A percentile compares a stretch with the other conserved stretches of the same genome.
Conservation (phyloP, 257 asterid genomes). For the Solanum chiquidenum region DNA sequence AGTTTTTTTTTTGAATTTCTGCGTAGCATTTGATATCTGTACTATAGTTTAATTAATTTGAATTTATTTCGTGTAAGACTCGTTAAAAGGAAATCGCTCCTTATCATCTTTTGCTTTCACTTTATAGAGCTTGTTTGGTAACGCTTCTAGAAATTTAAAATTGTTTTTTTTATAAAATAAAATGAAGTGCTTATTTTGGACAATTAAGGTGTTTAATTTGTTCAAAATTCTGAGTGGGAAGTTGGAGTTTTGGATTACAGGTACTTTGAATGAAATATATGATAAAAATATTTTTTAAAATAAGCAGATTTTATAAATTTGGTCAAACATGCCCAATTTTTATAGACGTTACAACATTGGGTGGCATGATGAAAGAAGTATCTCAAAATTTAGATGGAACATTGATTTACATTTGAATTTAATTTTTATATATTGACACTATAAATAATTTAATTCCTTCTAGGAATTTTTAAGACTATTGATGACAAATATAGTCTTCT, state of each 20-base stretch:
- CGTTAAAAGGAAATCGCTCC: not conserved
- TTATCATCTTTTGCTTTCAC: not conserved
- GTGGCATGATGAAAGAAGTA: not conserved
- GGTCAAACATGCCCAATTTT: not conserved
- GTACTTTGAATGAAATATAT: not conserved
- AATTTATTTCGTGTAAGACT: not conserved
- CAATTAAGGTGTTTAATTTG: not conserved
- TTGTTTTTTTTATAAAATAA: not conserved
- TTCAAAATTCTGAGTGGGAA: not conserved
- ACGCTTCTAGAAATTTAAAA: not conserved
- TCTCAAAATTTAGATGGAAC: not conserved
- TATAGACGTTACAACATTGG: not conserved
- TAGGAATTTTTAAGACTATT: not conserved
- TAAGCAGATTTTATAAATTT: not conserved
- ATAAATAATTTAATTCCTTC: not conserved
- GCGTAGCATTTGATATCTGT: fast-evolving
- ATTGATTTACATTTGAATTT: not conserved
- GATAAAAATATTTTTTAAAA: not conserved
- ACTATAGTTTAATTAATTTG: not conserved
- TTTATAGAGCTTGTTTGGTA: not conserved
- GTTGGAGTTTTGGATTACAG: not conserved
- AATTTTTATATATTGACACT: not conserved
- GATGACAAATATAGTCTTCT: not conserved
- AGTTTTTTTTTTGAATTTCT: not conserved
- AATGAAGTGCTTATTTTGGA: not conserved